A percentile compares a stretch with the other conserved stretches of the same genome.
These are phyloP conservation scores for Sequoia sempervirens DNA, from an alignment of 75 land plant genomes.

Conservation along the genomic window DNA sequence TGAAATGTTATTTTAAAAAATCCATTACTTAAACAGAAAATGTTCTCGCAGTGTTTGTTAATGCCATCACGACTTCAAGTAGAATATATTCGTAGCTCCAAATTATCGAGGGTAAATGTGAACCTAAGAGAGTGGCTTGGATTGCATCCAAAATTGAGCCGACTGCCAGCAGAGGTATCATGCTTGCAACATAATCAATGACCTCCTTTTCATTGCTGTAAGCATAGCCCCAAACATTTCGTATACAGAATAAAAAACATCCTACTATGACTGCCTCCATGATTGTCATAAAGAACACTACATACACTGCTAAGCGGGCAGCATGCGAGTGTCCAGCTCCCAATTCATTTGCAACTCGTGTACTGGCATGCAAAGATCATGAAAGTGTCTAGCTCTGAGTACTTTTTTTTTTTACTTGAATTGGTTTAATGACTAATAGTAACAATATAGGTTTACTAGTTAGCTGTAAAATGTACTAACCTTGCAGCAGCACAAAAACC, in stretches of 20 bases:
- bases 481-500: slow-evolving; percentile 54
- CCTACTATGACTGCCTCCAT: slow-evolving; percentile 39
- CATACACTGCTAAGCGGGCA: slow-evolving; percentile 43
- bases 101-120: neutral
- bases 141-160: slow-evolving; percentile 65
- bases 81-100: neutral
- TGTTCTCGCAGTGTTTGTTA: neutral
- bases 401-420: neutral
- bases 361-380: slow-evolving; percentile 22
- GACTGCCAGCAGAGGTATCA: slow-evolving; percentile 64
- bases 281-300: slow-evolving; percentile 30
- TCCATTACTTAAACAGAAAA: neutral
- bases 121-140: slow-evolving; percentile 80
- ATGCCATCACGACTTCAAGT: neutral
- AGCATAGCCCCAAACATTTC: slow-evolving; percentile 52
- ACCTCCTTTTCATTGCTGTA: slow-evolving; percentile 79
- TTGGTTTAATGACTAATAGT: neutral
- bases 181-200: slow-evolving; percentile 44
- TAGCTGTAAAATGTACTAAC: slow-evolving; percentile 13
- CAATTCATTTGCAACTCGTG: slow-evolving; percentile 78
- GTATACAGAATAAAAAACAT: slow-evolving; percentile 25
- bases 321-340: slow-evolving; percentile 54
- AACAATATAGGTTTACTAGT: neutral
- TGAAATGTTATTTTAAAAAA: slow-evolving; percentile 10
- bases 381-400: neutral